A percentile compares a stretch with the other conserved stretches of the same genome.
Conservation (phyloP, 2,329 filamentous ascomycete genomes). For the Phialophora macrospora region DNA sequence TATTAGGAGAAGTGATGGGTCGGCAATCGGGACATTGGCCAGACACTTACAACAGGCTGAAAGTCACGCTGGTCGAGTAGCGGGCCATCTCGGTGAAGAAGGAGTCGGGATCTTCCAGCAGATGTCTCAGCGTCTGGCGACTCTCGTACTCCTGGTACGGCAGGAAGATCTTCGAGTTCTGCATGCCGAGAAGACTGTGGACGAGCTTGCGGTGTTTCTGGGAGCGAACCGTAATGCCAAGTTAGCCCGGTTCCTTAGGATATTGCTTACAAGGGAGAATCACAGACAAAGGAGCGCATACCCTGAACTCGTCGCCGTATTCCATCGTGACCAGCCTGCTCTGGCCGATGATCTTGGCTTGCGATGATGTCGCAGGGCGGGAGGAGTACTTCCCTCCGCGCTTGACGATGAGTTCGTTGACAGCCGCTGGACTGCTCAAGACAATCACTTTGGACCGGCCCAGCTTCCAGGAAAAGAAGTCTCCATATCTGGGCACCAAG, state of each 20-base stretch:
- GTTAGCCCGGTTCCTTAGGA: background rate
- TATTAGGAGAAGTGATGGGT: conserved; percentile 1
- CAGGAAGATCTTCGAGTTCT: conserved; percentile 24
- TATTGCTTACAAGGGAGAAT: background rate
- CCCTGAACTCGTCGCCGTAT: conserved; percentile 28
- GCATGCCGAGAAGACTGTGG: conserved; percentile 22
- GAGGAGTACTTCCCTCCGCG: conserved; percentile 25
- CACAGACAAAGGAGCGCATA: conserved; percentile 6
- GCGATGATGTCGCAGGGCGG: conserved; percentile 14
- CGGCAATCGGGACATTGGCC: background rate
- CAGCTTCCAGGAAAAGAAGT: conserved; percentile 26
- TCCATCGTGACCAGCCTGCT: conserved; percentile 17
- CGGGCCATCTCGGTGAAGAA: conserved; percentile 25
- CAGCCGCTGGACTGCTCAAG: conserved; percentile 22
- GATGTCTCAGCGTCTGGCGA: conserved; percentile 24
- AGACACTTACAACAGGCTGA: conserved; percentile 24
- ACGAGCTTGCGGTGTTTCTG: conserved; percentile 28
- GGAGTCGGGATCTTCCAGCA: conserved; percentile 16
- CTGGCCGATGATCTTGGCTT: conserved; percentile 22
- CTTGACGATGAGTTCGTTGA: conserved; percentile 28
- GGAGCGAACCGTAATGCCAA: background rate
- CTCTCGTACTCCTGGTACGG: conserved; percentile 31
- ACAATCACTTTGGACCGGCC: conserved; percentile 23
- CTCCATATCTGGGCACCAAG: conserved; percentile 21
- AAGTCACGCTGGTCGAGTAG: conserved; percentile 28